Evolutionary conservation across 306 rosid genomes (phyloP), one percentile per base, ranked within the genome.

Genomic region (Hippophae tibetana): DNA sequence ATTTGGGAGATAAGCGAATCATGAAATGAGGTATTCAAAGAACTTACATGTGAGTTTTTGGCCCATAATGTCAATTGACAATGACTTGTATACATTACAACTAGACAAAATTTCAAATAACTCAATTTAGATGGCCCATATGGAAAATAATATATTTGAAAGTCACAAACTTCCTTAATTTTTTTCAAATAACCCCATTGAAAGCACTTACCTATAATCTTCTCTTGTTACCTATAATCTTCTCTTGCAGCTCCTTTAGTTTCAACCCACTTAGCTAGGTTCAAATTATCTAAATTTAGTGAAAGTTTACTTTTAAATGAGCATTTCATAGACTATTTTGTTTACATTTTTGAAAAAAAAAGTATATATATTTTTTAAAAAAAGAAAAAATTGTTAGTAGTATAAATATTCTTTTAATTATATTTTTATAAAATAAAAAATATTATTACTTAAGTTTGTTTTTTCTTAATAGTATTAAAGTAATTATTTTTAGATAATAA

Each of bases 1-100:
- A 57, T 25, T 14, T 43, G 23, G 42, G 60, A 58, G 46, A 38
- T 68, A 52, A 44, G 12, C 14, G 14, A 44, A 63, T 63, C 40
- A 63, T 46, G 56, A 63, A 56, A 51, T 40, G 56, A 52, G 65
- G 51, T 47, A 38, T 50, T 59, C 66, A 58, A 45, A 66, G 23
- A 57, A 61, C 58, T 64, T 64, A 49, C 66, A 61, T 57, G 47
- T 40, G 76, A 62, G 55, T 64, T 65, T 63, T 50, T 58, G 64
- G 64, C 60, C 54, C 49, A 58, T 62, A 62, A 31, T 63, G 10
- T 48, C 55, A 26, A 43, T 52, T 63, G 69, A 72, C 62, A 74
- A 61, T 56, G 79, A 78, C 74, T 66, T 60, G 11, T 51, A 7
- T 13, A 31, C 38, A 74, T 27, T 62, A 64, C 46, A 68, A 53